Evolutionary conservation across 257 asterid species (phyloP).

Genomic region (Solanum rostratum): DNA sequence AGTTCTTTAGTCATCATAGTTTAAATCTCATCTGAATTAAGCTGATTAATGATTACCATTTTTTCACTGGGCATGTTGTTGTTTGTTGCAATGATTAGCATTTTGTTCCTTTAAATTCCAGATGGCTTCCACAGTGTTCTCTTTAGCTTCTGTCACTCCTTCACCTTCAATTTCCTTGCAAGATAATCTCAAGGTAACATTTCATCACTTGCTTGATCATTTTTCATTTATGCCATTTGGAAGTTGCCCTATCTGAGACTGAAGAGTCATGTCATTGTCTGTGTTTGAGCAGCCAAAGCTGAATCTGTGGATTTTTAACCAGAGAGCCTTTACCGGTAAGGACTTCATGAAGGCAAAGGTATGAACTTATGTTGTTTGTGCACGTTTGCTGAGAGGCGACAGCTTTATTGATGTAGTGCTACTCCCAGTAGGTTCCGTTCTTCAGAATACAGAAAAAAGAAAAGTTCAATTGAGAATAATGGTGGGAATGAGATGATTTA

Average conservation of each 20-base stretch:
- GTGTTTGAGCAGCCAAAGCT: constrained; percentile 28
- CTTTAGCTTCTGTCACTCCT: constrained; percentile 28
- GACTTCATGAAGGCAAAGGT: constrained; percentile 35
- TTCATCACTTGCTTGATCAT: background rate
- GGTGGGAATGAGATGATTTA: background rate
- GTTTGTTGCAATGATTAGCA: background rate
- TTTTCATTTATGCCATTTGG: background rate
- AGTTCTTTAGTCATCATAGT: background rate
- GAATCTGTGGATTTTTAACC: constrained; percentile 29
- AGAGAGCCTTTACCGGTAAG: constrained; percentile 20
- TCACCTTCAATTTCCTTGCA: constrained; percentile 18
- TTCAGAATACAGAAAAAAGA: background rate
- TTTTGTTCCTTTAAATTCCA: background rate
- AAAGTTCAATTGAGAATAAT: background rate
- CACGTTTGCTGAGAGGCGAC: background rate
- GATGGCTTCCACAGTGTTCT: constrained; percentile 43
- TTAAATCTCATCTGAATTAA: background rate
- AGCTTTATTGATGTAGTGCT: background rate
- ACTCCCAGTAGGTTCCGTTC: background rate
- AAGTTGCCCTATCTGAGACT: background rate
- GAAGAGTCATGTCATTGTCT: background rate
- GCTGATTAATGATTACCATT: background rate
- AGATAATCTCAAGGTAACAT: constrained; percentile 29
- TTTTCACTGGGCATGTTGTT: background rate
- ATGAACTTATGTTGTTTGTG: background rate